Evolutionary conservation across 2,329 filamentous ascomycete species (phyloP).

Genomic region (Oidium heveae): DNA sequence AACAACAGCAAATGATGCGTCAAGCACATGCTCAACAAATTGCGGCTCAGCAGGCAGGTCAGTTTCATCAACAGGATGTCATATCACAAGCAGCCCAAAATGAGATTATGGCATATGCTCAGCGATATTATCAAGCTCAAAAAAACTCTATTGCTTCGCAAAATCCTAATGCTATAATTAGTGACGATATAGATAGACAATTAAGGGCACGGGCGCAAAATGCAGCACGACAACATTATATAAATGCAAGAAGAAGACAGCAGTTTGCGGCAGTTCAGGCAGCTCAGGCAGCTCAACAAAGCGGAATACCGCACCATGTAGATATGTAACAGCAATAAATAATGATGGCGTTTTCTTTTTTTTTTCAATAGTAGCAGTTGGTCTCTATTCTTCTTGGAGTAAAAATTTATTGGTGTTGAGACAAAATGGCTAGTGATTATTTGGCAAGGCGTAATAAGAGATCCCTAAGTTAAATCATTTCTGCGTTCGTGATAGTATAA

Average conservation of each 20-base stretch:
- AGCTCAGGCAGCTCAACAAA: constrained; percentile 7
- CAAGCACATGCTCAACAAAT: constrained; percentile 1
- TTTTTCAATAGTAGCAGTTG: too few species aligned
- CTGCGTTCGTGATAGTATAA: too few species aligned
- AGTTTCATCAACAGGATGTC: not conserved
- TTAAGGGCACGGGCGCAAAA: constrained; percentile 1
- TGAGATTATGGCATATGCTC: not conserved
- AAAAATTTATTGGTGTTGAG: too few species aligned
- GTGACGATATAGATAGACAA: constrained; percentile 1
- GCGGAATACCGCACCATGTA: constrained; percentile 12
- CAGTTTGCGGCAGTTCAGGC: constrained; percentile 7
- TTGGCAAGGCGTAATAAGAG: too few species aligned
- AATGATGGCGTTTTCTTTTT: not conserved
- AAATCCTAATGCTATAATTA: not conserved
- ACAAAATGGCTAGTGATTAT: too few species aligned
- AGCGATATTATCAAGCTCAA: constrained; percentile 1
- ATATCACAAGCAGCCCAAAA: not conserved
- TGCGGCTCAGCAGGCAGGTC: not conserved
- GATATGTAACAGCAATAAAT: not conserved
- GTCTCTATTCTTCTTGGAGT: too few species aligned
- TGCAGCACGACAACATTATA: constrained; percentile 2
- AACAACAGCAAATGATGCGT: constrained; percentile 2
- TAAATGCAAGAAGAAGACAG: constrained; percentile 2
- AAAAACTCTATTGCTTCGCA: not conserved
- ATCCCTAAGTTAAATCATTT: too few species aligned